Evolutionary conservation across 2,329 filamentous ascomycete genomes (phyloP), one percentile per base, ranked within the genome.

Genomic region (Ophiobolus disseminans): DNA sequence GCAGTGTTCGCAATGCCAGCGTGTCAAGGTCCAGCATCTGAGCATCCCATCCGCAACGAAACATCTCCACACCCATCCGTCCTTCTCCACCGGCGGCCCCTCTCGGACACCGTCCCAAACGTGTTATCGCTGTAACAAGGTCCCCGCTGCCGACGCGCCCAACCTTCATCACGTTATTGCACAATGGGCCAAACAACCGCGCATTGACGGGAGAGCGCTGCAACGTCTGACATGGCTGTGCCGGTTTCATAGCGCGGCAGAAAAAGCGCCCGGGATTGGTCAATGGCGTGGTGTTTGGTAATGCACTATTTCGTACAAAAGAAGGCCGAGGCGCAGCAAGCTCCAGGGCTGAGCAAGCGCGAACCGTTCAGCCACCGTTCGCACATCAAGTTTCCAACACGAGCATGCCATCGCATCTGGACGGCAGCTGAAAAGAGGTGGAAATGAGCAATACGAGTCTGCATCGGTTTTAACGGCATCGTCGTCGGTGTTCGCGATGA

Each of bases 221-320:
- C 30, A 21, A 38, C 42, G 9, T 36, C 22, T 22, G 49, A 45
- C 65, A 62, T 53, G 63, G 61, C 58, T 55, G 55, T 62, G 61
- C 62, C 39, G 20, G 58, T 57, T 55, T 60, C 47, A 50, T 36
- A 34, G 49, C 35, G 38, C 47, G 65, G 63, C 65, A 68, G 61
- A 67, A 67, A 67, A 47, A 50, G 17, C n/a, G 14, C 1, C 8
- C 4, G 6, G 36, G n/a, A 66, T 66, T 66, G 62, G 62, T 39
- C 31, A 34, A 11, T 8, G 16, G 30, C 14, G 42, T 48, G 44
- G n/a, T 36, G 26, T 44, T 53, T 50, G 39, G 53, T 43, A 46
- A 34, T 45, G 49, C 45, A 48, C 45, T 37, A 25, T 17, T 32
- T 11, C 9, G 30, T 14, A 14, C 13, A 11, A 14, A 44, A 43